These are phyloP conservation scores for Patellifolia procumbens DNA, from an alignment of 179 eudicot species.

Conservation along the genomic window DNA sequence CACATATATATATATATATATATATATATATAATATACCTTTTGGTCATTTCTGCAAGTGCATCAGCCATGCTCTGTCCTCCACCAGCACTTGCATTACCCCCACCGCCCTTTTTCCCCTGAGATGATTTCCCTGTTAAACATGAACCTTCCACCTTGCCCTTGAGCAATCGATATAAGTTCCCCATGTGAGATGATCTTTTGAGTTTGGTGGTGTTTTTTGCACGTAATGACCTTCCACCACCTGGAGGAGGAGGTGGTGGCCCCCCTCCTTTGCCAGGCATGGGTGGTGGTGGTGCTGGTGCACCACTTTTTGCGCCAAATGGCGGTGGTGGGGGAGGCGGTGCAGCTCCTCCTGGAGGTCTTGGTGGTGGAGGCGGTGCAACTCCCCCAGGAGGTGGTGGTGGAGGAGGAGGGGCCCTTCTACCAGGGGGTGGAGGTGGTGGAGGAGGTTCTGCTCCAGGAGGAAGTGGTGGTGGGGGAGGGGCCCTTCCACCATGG, in stretches of 20 bases:
- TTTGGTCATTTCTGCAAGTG: slow-evolving; percentile 94
- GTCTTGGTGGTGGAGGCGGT: slow-evolving; percentile 49
- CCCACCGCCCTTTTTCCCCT: slow-evolving; percentile 50
- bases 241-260: slow-evolving; percentile 80
- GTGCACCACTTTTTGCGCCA: slow-evolving; percentile 35
- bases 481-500: slow-evolving; percentile 11
- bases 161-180: slow-evolving; percentile 69
- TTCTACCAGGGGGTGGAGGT: slow-evolving; percentile 16
- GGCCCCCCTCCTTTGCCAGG: slow-evolving; percentile 53
- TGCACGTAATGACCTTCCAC: slow-evolving; percentile 50
- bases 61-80: slow-evolving; percentile 96
- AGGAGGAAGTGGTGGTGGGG: slow-evolving; percentile 54
- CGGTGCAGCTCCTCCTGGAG: slow-evolving; percentile 25
- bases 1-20: neutral
- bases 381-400: slow-evolving; percentile 18
- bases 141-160: slow-evolving; percentile 92
- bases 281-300: slow-evolving; percentile 54
- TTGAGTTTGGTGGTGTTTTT: slow-evolving; percentile 68
- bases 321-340: slow-evolving; percentile 62
- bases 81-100: slow-evolving; percentile 47
- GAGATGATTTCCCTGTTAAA: slow-evolving; percentile 53
- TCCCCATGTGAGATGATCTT: slow-evolving; percentile 94
- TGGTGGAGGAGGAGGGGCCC: slow-evolving; percentile 24
- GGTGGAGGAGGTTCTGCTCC: slow-evolving; percentile 22
- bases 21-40: slow-evolving; percentile 43